These are phyloP conservation scores for Neophaeococcomyces aloes DNA, from an alignment of 2,329 filamentous ascomycete genomes.

Conservation along the genomic window DNA sequence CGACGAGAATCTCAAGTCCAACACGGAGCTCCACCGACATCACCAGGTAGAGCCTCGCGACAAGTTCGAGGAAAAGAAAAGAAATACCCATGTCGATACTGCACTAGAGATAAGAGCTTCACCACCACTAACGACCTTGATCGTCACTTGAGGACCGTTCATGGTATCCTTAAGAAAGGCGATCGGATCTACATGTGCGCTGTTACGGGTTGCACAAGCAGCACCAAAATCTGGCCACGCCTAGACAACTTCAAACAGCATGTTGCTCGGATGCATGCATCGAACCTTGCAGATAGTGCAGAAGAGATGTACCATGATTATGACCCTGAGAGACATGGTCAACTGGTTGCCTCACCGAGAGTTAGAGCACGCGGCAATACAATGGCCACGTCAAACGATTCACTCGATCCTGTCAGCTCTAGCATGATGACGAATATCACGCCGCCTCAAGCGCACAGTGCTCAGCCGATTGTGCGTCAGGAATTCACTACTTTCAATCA, in stretches of 20 bases:
- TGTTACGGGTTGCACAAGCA: constrained; percentile 45
- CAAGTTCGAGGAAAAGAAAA: constrained; percentile 1
- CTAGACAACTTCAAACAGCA: constrained; percentile 82
- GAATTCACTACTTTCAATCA: too few relatives aligned
- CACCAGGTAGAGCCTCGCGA: neutral
- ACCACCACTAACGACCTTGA: constrained; percentile 83
- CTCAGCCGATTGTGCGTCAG: too few relatives aligned
- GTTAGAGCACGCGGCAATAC: too few relatives aligned
- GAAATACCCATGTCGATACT: constrained; percentile 31
- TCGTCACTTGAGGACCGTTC: constrained; percentile 60
- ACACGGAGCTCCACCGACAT: neutral
- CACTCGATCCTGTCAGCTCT: too few relatives aligned
- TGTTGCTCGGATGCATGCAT: constrained; percentile 55
- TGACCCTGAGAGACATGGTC: neutral
- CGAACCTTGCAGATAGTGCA: neutral
- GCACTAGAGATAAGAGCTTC: constrained; percentile 55
- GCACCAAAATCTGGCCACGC: constrained; percentile 64
- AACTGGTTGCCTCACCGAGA: neutral
- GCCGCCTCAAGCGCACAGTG: too few relatives aligned
- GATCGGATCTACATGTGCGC: constrained; percentile 51
- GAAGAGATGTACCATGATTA: neutral
- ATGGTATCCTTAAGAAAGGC: constrained; percentile 37
- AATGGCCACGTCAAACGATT: too few relatives aligned
- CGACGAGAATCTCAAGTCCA: neutral
- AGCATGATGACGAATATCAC: too few relatives aligned